Evolutionary conservation across 768 basidiomycete genomes (phyloP).

Genomic region (Amanita muscaria): DNA sequence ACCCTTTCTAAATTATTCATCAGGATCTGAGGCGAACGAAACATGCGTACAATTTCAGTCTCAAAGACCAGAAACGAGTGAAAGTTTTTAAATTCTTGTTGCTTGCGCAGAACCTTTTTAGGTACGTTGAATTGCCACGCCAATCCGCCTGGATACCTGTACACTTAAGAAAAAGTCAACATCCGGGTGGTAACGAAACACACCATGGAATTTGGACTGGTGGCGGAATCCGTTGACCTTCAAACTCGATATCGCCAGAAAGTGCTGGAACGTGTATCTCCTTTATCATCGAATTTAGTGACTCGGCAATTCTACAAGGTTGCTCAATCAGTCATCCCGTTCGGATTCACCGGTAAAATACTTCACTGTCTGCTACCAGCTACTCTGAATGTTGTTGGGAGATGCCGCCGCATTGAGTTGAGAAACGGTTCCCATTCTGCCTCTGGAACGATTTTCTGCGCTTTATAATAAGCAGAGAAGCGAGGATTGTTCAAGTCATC

Average conservation of each 20-base stretch:
- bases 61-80: conserved; percentile 96
- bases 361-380: conserved; percentile 79
- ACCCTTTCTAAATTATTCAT: conserved; percentile 43
- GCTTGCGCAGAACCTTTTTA: conserved; percentile 81
- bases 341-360: background rate
- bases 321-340: conserved; percentile 7
- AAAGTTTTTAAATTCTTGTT: conserved; percentile 86
- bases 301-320: conserved; percentile 56
- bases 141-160: conserved; percentile 88
- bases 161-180: conserved; percentile 6
- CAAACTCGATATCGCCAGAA: conserved; percentile 62
- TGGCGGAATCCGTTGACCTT: conserved; percentile 66
- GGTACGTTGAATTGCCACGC: conserved; percentile 96
- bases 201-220: conserved; percentile 86
- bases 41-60: conserved; percentile 75
- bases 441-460: conserved; percentile 67
- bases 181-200: conserved; percentile 10
- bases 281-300: conserved; percentile 73
- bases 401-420: conserved; percentile 50
- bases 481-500: conserved; percentile 56
- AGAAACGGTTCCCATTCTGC: conserved; percentile 77
- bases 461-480: conserved; percentile 59
- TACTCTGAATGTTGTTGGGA: conserved; percentile 93
- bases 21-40: background rate
- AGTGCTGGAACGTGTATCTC: conserved; percentile 72